phyloP scores from a whole-genome alignment of 371 early-diverging fungal genomes.

The Sporodiniella umbellata region DNA sequence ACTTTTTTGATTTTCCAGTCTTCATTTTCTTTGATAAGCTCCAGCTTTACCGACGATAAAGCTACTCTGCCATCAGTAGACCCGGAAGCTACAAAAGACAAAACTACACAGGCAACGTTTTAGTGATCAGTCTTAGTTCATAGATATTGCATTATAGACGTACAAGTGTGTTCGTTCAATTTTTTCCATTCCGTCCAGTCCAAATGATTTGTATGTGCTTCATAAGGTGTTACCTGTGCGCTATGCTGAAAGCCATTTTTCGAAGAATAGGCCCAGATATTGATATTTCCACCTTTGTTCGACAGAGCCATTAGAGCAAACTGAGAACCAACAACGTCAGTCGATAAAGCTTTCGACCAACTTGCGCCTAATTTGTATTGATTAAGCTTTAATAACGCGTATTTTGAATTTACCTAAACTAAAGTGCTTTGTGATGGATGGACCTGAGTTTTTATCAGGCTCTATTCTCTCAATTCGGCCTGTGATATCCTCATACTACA shows the following conservation, averaged over 20 bases:
- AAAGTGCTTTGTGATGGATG: constrained; percentile 9
- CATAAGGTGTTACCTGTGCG: constrained; percentile 6
- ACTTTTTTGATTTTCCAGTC: constrained; percentile 3
- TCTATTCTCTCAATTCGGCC: constrained; percentile 5
- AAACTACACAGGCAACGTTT: too few species aligned
- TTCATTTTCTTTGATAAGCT: not conserved
- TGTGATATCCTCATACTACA: constrained; percentile 20
- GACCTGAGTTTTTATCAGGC: not conserved
- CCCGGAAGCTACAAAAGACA: constrained; percentile 10
- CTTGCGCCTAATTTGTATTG: constrained; percentile 6
- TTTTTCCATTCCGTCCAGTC: constrained; percentile 20
- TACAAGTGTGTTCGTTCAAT: not conserved
- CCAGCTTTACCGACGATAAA: constrained; percentile 6
- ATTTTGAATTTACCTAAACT: constrained; percentile 18
- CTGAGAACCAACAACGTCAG: constrained; percentile 12
- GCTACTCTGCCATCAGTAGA: constrained; percentile 18
- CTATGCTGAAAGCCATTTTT: not conserved
- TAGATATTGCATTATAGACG: not conserved
- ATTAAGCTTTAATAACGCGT: too few species aligned
- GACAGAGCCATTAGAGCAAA: constrained; percentile 19
- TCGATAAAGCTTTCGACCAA: constrained; percentile 22
- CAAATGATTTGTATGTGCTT: constrained; percentile 9
- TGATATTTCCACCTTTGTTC: constrained; percentile 26
- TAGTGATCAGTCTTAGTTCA: too few species aligned
- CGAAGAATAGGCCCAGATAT: constrained; percentile 16